phyloP scores from a whole-genome alignment of 371 early-diverging fungal species.

The Conidiobolus incongruus region DNA sequence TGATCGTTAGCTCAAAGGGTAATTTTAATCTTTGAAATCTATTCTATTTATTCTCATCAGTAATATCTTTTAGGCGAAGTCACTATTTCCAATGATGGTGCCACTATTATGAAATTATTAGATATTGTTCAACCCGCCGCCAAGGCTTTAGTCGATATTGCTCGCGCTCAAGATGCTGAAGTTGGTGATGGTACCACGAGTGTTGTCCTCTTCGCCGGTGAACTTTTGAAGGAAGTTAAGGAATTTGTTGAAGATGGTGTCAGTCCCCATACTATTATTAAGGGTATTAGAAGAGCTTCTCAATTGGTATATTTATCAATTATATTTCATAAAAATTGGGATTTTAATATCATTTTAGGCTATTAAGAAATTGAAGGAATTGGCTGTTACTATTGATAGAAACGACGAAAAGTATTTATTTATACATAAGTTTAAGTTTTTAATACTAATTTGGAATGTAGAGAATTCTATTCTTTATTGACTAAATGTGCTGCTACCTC shows the following conservation, averaged over 20 bases:
- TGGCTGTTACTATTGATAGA: conserved; percentile 54
- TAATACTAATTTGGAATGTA: conserved; percentile 4
- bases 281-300: conserved; percentile 78
- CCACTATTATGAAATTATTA: conserved; percentile 96
- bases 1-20: conserved; percentile 89
- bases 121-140: conserved; percentile 99
- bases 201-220: conserved; percentile 94
- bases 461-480: conserved; percentile 76
- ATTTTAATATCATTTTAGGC: conserved; percentile 16
- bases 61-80: conserved; percentile 36
- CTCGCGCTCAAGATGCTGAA: conserved; percentile 99
- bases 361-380: conserved; percentile 65
- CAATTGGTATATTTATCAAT: conserved; percentile 21
- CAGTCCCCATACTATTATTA: conserved; percentile 84
- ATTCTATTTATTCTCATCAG: background rate
- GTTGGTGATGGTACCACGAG: conserved; percentile 99
- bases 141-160: conserved; percentile 93
- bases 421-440: background rate
- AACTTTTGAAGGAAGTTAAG: conserved; percentile 88
- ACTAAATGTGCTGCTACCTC: conserved; percentile 94
- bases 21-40: conserved; percentile 4
- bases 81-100: conserved; percentile 99
- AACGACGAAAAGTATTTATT: conserved; percentile 39
- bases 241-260: conserved; percentile 90
- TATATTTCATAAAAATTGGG: background rate